Base-by-base conservation (phyloP, 768 basidiomycete genomes). In the Guyanaporus albipodus region DNA sequence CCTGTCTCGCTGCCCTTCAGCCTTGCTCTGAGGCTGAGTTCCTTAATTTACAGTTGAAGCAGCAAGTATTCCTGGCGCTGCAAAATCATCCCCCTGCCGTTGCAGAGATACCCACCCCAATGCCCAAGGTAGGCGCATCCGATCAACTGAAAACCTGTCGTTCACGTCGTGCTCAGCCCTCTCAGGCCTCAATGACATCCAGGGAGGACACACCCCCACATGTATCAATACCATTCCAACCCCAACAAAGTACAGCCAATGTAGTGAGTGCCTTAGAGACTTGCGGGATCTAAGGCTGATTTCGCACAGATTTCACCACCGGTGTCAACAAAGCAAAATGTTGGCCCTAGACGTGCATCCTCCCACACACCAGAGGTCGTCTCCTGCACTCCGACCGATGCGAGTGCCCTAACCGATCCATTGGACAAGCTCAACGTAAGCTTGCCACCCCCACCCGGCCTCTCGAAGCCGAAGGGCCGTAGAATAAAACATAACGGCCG, bases 391-490 rank as follows among this genome's bases (percentile, higher is more conserved):
- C 38, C 51, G 4, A 38, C 38, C 4, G 24, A 34, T 18, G 17
- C 34, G 14, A 27, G 14, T 2, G 2, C 11, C 8, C 6, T 14
- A 17, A 15, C 8, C 5, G 39, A 23, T 4, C n/a, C 47, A 8
- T 18, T 38, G 5, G 23, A 21, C 17, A 38, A 41, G 11, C 22
- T 8, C 12, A 32, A n/a, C 12, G 45, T 28, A 10, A 51, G 14
- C 27, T 21, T 55, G 18, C 45, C 55, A n/a, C 14, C 39, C 15
- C 49, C 60, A 0, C 48, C 61, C 1, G 52, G 51, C 26, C 21
- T 54, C 10, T 2, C 52, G 7, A 48, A 14, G 19, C 52, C 39
- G 8, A 18, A 2, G 36, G n/a, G n/a, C 7, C 31, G 6, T 32
- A n/a, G 28, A 32, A 32, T 11, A 21, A 2, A 0, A 7, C 0